Conservation (phyloP, 257 asterid genomes). For the Avicennia marina region DNA sequence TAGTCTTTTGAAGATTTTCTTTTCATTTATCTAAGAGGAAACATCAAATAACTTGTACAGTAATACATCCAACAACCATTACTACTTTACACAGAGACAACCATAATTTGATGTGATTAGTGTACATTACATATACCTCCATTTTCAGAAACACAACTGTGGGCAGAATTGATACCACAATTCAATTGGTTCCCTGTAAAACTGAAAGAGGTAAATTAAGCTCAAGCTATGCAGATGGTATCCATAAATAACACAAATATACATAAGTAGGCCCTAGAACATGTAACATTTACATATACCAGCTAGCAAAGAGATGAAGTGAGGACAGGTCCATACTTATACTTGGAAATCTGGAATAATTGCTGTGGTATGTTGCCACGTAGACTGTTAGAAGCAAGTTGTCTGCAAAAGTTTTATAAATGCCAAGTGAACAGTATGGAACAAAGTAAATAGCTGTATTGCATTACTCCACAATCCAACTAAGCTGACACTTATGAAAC, state of each 20-base stretch:
- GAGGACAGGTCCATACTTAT: constrained; percentile 48
- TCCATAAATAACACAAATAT: not conserved
- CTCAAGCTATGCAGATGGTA: constrained; percentile 21
- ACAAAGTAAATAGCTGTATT: not conserved
- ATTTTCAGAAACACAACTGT: constrained; percentile 45
- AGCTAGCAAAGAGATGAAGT: not conserved
- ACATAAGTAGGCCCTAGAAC: not conserved
- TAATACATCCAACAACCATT: too few species aligned
- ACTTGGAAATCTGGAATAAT: constrained; percentile 61
- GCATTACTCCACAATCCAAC: not conserved
- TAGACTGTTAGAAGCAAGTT: constrained; percentile 74
- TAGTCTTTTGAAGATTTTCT: not conserved
- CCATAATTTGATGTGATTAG: not conserved
- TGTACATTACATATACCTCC: constrained; percentile 48
- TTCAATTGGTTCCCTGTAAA: constrained; percentile 82
- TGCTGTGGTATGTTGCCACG: constrained; percentile 66
- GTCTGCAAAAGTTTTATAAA: constrained; percentile 48
- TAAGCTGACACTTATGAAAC: not conserved
- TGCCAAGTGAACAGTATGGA: not conserved
- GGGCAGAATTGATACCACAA: constrained; percentile 56
- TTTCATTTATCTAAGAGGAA: not conserved
- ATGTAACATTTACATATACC: not conserved
- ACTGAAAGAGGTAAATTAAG: constrained; percentile 43
- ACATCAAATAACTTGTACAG: not conserved
- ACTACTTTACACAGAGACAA: too few species aligned